Evolutionary conservation across 306 rosid genomes (phyloP).

Genomic region (Aeschynomene evenia): DNA sequence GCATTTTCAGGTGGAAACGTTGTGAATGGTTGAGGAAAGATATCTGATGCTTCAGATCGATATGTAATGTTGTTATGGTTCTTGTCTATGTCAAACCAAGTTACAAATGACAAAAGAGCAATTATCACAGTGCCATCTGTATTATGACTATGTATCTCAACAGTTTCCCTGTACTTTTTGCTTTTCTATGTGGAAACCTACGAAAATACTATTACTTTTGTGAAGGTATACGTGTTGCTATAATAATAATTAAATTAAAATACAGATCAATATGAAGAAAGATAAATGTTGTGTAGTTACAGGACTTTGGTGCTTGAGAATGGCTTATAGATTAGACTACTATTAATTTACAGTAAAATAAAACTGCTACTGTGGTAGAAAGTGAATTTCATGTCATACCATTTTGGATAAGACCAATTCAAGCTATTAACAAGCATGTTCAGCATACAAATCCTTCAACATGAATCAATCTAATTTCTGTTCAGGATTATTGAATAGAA

Average conservation of each 20-base stretch:
- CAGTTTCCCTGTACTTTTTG: neutral
- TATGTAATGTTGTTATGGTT: neutral
- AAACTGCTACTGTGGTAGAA: neutral
- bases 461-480: neutral
- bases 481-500: constrained; percentile 9
- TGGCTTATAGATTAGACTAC: neutral
- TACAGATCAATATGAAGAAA: neutral
- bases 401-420: neutral
- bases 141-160: neutral
- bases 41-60: neutral
- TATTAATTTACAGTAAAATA: neutral
- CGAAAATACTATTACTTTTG: neutral
- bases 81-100: neutral
- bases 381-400: neutral
- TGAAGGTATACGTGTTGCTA: neutral
- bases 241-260: too few relatives aligned
- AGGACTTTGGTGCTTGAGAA: neutral
- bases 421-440: neutral
- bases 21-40: constrained; percentile 50
- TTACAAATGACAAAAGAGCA: neutral
- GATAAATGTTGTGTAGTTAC: neutral
- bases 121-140: neutral
- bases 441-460: neutral
- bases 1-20: constrained; percentile 55
- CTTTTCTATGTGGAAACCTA: neutral